Conservation (phyloP, 495 filamentous ascomycete species). For the Aspergillus homomorphus region DNA sequence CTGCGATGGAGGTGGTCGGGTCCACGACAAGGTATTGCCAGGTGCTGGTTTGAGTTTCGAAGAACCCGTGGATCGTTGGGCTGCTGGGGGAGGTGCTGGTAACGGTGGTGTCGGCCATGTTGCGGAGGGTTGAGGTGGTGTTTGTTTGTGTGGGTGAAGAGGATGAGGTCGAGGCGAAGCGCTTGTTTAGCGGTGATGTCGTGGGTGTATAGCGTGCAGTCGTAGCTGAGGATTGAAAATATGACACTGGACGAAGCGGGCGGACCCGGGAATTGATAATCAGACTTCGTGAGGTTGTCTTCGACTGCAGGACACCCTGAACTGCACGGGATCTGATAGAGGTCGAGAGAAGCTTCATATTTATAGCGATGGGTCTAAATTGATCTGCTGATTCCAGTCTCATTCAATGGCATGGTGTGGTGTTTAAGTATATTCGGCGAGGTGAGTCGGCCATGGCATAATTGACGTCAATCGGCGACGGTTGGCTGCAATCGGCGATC, state of each 20-base stretch:
- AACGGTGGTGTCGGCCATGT: not conserved
- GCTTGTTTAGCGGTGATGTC: not conserved
- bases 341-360: not conserved
- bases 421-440: not conserved
- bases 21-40: slow-evolving; percentile 63
- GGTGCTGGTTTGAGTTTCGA: slow-evolving; percentile 47
- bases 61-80: slow-evolving; percentile 42
- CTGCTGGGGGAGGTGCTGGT: not conserved
- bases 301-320: too few species aligned
- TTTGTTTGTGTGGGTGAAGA: not conserved
- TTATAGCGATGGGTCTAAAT: not conserved
- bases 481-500: not conserved
- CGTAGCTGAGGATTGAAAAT: too few species aligned
- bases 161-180: not conserved
- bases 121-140: too few species aligned
- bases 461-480: not conserved
- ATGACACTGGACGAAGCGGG: not conserved
- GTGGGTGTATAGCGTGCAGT: too few species aligned
- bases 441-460: not conserved
- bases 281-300: not conserved
- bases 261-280: not conserved
- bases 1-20: slow-evolving; percentile 41
- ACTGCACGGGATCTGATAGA: not conserved
- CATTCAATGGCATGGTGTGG: not conserved
- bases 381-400: too few species aligned